Evolutionary conservation across 805 yeast genomes (phyloP).

Genomic region (Metschnikowia bowlesiae): DNA sequence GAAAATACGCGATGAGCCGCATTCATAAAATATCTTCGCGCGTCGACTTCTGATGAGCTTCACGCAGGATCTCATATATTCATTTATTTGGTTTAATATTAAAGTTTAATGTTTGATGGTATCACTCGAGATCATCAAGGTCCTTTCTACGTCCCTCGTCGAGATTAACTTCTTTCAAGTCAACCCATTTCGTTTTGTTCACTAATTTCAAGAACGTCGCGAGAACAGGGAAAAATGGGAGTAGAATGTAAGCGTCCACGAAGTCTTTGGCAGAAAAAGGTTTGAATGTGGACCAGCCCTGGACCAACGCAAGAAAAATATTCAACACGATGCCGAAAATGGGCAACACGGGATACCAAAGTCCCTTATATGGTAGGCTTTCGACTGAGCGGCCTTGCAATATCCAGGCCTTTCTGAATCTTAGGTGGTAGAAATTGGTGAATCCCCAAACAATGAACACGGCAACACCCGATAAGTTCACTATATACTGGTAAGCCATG

Average conservation of each 20-base stretch:
- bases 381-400: conserved; percentile 32
- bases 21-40: conserved; percentile 2
- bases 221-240: conserved; percentile 51
- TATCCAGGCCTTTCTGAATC: conserved; percentile 48
- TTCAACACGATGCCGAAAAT: conserved; percentile 47
- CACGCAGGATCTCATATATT: not conserved
- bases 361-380: conserved; percentile 34
- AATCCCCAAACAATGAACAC: conserved; percentile 67
- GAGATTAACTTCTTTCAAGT: conserved; percentile 44
- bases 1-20: not conserved
- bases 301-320: conserved; percentile 52
- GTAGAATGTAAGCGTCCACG: conserved; percentile 57
- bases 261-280: conserved; percentile 48
- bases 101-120: not conserved
- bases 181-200: conserved; percentile 40
- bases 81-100: not conserved
- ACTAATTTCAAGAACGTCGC: conserved; percentile 35
- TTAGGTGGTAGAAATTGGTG: conserved; percentile 50
- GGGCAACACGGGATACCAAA: conserved; percentile 49
- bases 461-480: conserved; percentile 61
- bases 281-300: conserved; percentile 61
- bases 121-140: conserved; percentile 7
- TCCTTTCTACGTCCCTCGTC: conserved; percentile 48
- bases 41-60: conserved; percentile 1
- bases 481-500: conserved; percentile 55